phyloP scores from a whole-genome alignment of 345 rosid species.

The Aquilaria sinensis region DNA sequence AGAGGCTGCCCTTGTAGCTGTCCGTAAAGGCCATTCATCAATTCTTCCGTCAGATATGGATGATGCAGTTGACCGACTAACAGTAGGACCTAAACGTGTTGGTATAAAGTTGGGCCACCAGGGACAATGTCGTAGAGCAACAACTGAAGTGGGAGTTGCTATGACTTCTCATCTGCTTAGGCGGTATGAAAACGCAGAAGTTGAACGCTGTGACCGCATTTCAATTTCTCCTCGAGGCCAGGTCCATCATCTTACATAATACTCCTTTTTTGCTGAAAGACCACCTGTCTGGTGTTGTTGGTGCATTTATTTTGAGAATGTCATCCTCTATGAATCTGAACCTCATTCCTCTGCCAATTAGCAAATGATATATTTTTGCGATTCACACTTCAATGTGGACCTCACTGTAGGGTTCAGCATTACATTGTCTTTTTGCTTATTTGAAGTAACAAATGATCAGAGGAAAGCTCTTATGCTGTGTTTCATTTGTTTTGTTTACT shows the following conservation, averaged over 20 bases:
- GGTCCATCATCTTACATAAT: slow-evolving; percentile 32
- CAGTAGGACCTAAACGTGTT: slow-evolving; percentile 84
- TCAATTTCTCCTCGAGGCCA: slow-evolving; percentile 90
- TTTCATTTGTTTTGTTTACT: not conserved
- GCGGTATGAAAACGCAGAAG: slow-evolving; percentile 66
- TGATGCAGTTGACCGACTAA: slow-evolving; percentile 88
- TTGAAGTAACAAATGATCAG: too few relatives aligned
- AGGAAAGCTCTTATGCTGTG: too few relatives aligned
- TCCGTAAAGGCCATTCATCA: slow-evolving; percentile 66
- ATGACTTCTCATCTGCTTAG: slow-evolving; percentile 78
- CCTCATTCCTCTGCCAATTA: not conserved
- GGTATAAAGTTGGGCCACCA: slow-evolving; percentile 74
- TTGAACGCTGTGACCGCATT: slow-evolving; percentile 81
- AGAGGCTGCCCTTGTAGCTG: slow-evolving; percentile 96
- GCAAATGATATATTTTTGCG: too few relatives aligned
- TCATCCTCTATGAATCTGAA: not conserved
- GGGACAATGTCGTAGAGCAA: slow-evolving; percentile 92
- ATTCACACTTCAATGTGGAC: too few relatives aligned
- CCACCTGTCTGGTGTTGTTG: too few relatives aligned
- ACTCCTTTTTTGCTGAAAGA: not conserved
- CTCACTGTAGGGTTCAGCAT: too few relatives aligned
- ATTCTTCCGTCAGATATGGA: slow-evolving; percentile 82
- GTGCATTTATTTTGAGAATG: not conserved
- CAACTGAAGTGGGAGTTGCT: slow-evolving; percentile 91
- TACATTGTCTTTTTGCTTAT: too few relatives aligned